Evolutionary conservation across 1,139 yeast species (phyloP).

Genomic region (Candida frijolesensis): DNA sequence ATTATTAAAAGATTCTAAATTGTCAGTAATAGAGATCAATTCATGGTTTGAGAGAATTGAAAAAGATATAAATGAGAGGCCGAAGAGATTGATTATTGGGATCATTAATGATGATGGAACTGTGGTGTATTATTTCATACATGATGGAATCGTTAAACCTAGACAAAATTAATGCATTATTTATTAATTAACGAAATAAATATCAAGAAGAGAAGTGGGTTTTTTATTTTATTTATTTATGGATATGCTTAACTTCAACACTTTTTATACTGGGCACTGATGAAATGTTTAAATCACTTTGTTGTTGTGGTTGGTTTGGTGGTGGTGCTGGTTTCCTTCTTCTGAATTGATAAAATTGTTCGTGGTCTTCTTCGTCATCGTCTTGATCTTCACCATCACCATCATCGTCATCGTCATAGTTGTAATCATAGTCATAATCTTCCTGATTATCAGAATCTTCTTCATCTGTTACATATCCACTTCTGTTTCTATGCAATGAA

Average conservation of each 20-base stretch:
- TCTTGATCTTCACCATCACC: conserved; percentile 1
- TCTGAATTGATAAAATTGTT: conserved; percentile 13
- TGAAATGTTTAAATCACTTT: neutral
- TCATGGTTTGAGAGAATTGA: conserved; percentile 28
- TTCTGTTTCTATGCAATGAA: conserved; percentile 16
- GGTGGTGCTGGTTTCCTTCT: conserved; percentile 1
- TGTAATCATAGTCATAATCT: conserved; percentile 3
- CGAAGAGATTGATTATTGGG: conserved; percentile 52
- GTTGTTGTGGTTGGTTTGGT: neutral
- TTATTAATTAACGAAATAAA: neutral
- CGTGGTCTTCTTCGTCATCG: conserved; percentile 7
- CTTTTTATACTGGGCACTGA: conserved; percentile 3
- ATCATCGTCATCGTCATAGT: conserved; percentile 1
- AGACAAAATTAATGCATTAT: conserved; percentile 41
- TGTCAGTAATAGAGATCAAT: conserved; percentile 28
- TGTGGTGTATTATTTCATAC: conserved; percentile 64
- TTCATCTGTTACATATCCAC: conserved; percentile 23
- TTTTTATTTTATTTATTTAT: neutral
- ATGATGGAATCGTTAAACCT: conserved; percentile 65
- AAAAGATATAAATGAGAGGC: conserved; percentile 20
- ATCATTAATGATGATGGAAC: conserved; percentile 67
- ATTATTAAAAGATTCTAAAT: conserved; percentile 13
- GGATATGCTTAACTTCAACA: conserved; percentile 4
- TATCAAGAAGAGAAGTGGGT: neutral
- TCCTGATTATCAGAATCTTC: conserved; percentile 20